Conservation (phyloP, 2,329 filamentous ascomycete species). For the Septoria petroselini region DNA sequence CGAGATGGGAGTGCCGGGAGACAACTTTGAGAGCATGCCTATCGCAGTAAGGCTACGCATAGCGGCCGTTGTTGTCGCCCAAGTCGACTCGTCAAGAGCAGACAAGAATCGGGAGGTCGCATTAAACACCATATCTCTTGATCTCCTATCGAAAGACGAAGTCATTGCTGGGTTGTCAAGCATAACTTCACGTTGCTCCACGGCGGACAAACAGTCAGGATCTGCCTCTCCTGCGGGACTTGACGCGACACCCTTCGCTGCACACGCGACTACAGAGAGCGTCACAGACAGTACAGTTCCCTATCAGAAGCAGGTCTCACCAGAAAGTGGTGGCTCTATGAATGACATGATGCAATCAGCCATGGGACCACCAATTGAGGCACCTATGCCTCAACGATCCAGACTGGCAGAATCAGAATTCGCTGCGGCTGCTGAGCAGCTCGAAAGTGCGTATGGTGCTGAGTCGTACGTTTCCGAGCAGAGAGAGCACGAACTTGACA, state of each 20-base stretch:
- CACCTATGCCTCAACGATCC: neutral
- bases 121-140: conserved; percentile 30
- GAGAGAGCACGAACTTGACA: conserved; percentile 30
- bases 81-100: neutral
- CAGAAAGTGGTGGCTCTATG: conserved; percentile 4
- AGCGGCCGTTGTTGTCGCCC: conserved; percentile 49
- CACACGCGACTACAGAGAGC: neutral
- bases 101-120: conserved; percentile 16
- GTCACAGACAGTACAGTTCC: neutral
- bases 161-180: conserved; percentile 26
- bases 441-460: conserved; percentile 42
- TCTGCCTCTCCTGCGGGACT: too few relatives aligned
- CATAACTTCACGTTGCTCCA: conserved; percentile 14
- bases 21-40: conserved; percentile 34
- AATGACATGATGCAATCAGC: conserved; percentile 5
- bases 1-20: conserved; percentile 52
- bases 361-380: conserved; percentile 9
- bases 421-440: conserved; percentile 39
- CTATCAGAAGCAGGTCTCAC: neutral
- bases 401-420: conserved; percentile 2
- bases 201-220: conserved; percentile 14
- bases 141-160: conserved; percentile 30
- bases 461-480: conserved; percentile 31
- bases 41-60: conserved; percentile 64
- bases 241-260: neutral